These are phyloP conservation scores for Scutellaria baicalensis DNA, from an alignment of 257 asterid species.

Conservation along the genomic window DNA sequence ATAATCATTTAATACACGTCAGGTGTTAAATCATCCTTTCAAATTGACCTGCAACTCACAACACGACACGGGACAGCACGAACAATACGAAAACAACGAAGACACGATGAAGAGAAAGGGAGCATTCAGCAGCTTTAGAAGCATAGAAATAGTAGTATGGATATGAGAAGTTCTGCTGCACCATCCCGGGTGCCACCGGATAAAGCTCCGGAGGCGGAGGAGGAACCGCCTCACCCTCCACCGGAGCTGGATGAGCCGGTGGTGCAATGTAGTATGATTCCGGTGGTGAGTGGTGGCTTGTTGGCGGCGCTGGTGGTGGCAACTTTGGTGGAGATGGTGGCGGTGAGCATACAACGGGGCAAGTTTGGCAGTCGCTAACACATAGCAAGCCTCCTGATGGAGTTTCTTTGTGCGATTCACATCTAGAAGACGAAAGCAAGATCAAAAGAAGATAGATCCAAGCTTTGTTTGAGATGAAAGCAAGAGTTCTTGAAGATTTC, in stretches of 20 bases:
- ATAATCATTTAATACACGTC: no score
- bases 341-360: conserved; percentile 23
- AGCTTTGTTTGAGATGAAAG: not conserved
- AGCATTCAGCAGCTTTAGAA: conserved; percentile 9
- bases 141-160: conserved; percentile 24
- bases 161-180: conserved; percentile 24
- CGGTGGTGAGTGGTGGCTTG: conserved; percentile 10
- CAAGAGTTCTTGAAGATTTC: conserved; percentile 3
- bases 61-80: not conserved
- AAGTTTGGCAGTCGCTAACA: conserved; percentile 16
- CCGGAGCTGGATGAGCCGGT: not conserved
- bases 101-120: not conserved
- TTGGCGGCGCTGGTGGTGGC: conserved; percentile 8
- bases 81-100: not conserved
- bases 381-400: not conserved
- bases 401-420: not conserved
- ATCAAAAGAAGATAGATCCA: not conserved
- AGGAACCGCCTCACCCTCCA: not conserved
- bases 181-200: conserved; percentile 10
- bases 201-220: conserved; percentile 10
- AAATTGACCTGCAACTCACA: no score
- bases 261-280: not conserved
- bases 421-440: conserved; percentile 5
- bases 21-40: no score
- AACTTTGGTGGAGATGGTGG: not conserved